Evolutionary conservation across 768 basidiomycete genomes (phyloP).

Genomic region (Rhodotorula graminis): DNA sequence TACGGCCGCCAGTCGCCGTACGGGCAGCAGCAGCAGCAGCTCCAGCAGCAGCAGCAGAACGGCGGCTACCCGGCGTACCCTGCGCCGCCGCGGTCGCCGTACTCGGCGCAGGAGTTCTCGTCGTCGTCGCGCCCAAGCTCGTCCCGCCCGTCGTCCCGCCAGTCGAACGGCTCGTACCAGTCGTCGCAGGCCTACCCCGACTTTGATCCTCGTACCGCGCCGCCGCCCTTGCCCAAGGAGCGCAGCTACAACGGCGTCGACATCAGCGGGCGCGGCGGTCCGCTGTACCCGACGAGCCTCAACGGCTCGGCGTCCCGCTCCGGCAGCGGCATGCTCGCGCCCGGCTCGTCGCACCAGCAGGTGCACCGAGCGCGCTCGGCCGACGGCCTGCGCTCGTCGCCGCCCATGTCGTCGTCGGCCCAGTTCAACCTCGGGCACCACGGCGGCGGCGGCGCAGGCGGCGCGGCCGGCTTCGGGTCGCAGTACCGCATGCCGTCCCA

Average conservation of each 20-base stretch:
- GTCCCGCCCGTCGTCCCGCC: constrained; percentile 13
- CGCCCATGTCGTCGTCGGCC: not conserved
- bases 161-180: constrained; percentile 4
- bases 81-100: not conserved
- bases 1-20: constrained; percentile 2
- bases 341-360: constrained; percentile 4
- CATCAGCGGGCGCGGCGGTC: constrained; percentile 29
- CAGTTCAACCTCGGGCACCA: too few relatives aligned
- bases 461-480: not conserved
- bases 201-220: not conserved
- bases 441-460: too few relatives aligned
- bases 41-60: not conserved
- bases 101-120: not conserved
- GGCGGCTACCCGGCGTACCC: not conserved
- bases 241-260: constrained; percentile 28
- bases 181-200: not conserved
- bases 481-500: constrained; percentile 29
- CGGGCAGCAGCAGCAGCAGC: not conserved
- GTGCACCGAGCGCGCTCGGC: constrained; percentile 46
- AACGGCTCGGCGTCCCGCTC: not conserved
- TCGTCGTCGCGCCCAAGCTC: constrained; percentile 1
- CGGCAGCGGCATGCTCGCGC: constrained; percentile 32
- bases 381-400: constrained; percentile 37
- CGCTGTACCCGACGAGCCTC: constrained; percentile 27
- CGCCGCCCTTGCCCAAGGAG: constrained; percentile 33